Percentiles rank a stretch among this genome's conserved stretches.
phyloP scores from a whole-genome alignment of 2,329 filamentous ascomycete species.

The Mycogone perniciosa region DNA sequence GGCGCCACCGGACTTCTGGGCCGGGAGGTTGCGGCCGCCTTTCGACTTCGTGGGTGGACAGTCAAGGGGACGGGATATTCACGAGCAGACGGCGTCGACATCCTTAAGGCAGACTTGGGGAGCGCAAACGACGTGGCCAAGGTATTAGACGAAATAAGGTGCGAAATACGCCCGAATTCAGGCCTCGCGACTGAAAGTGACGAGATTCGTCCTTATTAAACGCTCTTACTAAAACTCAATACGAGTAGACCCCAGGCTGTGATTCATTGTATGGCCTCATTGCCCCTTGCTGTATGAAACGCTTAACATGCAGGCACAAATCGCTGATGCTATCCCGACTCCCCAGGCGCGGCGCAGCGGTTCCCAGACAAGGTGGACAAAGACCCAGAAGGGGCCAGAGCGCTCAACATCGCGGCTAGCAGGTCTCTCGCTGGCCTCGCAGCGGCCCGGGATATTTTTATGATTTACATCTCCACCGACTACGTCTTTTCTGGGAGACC shows the following conservation, averaged over 20 bases:
- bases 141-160: slow-evolving; percentile 51
- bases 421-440: slow-evolving; percentile 60
- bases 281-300: background rate
- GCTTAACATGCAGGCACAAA: background rate
- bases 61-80: slow-evolving; percentile 68
- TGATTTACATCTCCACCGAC: slow-evolving; percentile 77
- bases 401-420: slow-evolving; percentile 69
- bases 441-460: slow-evolving; percentile 51
- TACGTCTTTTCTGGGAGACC: slow-evolving; percentile 69
- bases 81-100: slow-evolving; percentile 62
- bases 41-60: slow-evolving; percentile 56
- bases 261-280: slow-evolving; percentile 11
- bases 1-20: slow-evolving; percentile 81
- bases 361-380: slow-evolving; percentile 81
- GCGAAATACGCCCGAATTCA: slow-evolving; percentile 19
- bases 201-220: background rate
- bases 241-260: slow-evolving; percentile 9
- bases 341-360: slow-evolving; percentile 74
- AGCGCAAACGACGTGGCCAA: slow-evolving; percentile 41
- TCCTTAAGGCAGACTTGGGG: slow-evolving; percentile 54
- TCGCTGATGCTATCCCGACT: slow-evolving; percentile 14
- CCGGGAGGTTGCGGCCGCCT: slow-evolving; percentile 67
- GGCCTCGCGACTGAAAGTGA: background rate
- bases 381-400: slow-evolving; percentile 67
- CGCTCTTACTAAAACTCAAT: background rate